Percentiles rank a stretch among this genome's conserved stretches.
These are phyloP conservation scores for Volutella citrinella DNA, from an alignment of 2,329 filamentous ascomycete species.

Conservation along the genomic window DNA sequence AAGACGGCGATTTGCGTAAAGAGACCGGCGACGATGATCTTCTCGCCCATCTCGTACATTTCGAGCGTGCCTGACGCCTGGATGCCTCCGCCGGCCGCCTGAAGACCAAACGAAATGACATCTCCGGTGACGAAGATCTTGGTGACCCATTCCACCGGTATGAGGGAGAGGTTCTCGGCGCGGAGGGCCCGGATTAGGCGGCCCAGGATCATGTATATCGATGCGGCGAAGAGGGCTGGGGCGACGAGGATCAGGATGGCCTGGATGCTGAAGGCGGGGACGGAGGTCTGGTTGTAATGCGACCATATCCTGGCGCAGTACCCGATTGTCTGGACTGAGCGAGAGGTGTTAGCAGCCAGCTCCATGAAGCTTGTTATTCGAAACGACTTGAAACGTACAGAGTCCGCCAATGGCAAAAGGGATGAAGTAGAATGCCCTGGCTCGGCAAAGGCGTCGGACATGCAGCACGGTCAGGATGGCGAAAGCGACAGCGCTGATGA, in stretches of 20 bases:
- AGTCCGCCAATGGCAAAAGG: slow-evolving; percentile 45
- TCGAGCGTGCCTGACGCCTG: slow-evolving; percentile 20
- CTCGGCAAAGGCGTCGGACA: slow-evolving; percentile 41
- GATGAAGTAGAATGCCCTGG: slow-evolving; percentile 48
- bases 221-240: slow-evolving; percentile 42
- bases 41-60: slow-evolving; percentile 35
- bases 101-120: slow-evolving; percentile 26
- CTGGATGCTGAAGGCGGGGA: slow-evolving; percentile 40
- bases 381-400: slow-evolving; percentile 36
- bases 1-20: slow-evolving; percentile 54
- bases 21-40: slow-evolving; percentile 52
- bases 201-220: slow-evolving; percentile 44
- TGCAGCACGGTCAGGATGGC: slow-evolving; percentile 41
- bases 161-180: slow-evolving; percentile 17
- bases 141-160: slow-evolving; percentile 24
- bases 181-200: slow-evolving; percentile 30
- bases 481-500: slow-evolving; percentile 33
- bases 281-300: slow-evolving; percentile 2
- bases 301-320: slow-evolving; percentile 24
- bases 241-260: slow-evolving; percentile 38
- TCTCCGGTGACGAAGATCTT: slow-evolving; percentile 30
- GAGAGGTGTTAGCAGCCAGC: too few relatives aligned
- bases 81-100: slow-evolving; percentile 27
- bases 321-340: slow-evolving; percentile 43
- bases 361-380: too few relatives aligned